Percentiles rank a stretch among this genome's conserved stretches.
These are phyloP conservation scores for Pyrus bretschneideri DNA, from an alignment of 306 rosid genomes.

Conservation along the genomic window DNA sequence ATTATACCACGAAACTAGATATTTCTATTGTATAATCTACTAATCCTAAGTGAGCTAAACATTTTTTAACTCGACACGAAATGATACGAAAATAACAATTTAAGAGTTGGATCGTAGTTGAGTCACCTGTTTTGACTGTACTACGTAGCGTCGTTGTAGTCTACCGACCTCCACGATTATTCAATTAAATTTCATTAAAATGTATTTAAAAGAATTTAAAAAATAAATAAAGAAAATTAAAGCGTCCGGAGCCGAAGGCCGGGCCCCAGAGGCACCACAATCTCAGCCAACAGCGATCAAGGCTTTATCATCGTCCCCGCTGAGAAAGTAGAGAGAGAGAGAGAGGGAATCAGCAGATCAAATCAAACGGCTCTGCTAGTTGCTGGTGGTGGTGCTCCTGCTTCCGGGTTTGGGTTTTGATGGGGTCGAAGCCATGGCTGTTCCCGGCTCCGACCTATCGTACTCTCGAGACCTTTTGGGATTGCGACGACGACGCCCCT, in stretches of 20 bases:
- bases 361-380: not conserved
- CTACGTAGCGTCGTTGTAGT: not conserved
- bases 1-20: too few species aligned
- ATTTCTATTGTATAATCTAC: too few species aligned
- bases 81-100: too few species aligned
- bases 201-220: not conserved
- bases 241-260: constrained; percentile 8
- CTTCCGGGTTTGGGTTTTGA: constrained; percentile 15
- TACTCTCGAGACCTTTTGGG: constrained; percentile 62
- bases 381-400: not conserved
- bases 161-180: not conserved
- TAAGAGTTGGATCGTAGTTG: too few species aligned
- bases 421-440: constrained; percentile 94
- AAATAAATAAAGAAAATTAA: not conserved
- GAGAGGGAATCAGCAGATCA: not conserved
- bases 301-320: not conserved
- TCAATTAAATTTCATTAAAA: not conserved
- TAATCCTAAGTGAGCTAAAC: too few species aligned
- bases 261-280: constrained; percentile 6
- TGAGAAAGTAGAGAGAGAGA: not conserved
- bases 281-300: not conserved
- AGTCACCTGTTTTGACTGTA: not conserved
- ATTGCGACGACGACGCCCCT: constrained; percentile 80
- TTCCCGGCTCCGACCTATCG: constrained; percentile 84
- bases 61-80: too few species aligned